Base-by-base conservation (phyloP, 768 basidiomycete genomes). In the Mycena pura region DNA sequence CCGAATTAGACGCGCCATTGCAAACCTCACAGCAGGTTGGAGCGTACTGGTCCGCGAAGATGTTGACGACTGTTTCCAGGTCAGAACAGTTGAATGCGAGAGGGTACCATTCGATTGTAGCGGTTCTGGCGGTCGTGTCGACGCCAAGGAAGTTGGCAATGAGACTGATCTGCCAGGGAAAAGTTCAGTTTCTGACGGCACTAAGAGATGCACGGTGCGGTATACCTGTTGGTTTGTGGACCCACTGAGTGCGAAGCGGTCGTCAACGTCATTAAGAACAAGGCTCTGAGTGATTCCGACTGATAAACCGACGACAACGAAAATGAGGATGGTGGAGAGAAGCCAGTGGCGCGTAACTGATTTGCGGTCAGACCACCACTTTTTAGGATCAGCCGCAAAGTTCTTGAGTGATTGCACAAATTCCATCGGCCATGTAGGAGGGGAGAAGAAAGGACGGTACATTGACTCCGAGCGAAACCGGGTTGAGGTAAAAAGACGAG, bases 11-110 rank as follows among this genome's bases (percentile, higher is more conserved):
- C n/a, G n/a, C n/a, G n/a, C n/a, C n/a, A n/a, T n/a, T n/a, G 3
- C 7, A 41, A 48, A 17, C 7, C 8, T 14, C 14, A 15, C 38
- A n/a, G 11, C 6, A 3, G 3, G 13, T 1, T 19, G 14, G 3
- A 21, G 49, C 56, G 39, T 13, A 57, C 56, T 36, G 46, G 43
- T 57, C 56, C 5, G 15, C 39, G 39, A 48, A 57, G 1, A 57
- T 22, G 11, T 57, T 48, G 19, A 57, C 45, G 14, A 57, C n/a
- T 6, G 48, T n/a, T 25, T 57, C 55, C 1, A 27, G 45, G n/a
- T 17, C 15, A 17, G 36, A 24, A 38, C 55, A 57, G 11, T 31
- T 15, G 2, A 27, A 3, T 4, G 54, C 8, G 15, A 39, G n/a
- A 2, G 45, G 44, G 14, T 38, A 47, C 54, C 54, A 56, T 19